A percentile compares a stretch with the other conserved stretches of the same genome.
These are phyloP conservation scores for Aspergillus sp. DNA, from an alignment of 2,329 filamentous ascomycete species.

Conservation along the genomic window DNA sequence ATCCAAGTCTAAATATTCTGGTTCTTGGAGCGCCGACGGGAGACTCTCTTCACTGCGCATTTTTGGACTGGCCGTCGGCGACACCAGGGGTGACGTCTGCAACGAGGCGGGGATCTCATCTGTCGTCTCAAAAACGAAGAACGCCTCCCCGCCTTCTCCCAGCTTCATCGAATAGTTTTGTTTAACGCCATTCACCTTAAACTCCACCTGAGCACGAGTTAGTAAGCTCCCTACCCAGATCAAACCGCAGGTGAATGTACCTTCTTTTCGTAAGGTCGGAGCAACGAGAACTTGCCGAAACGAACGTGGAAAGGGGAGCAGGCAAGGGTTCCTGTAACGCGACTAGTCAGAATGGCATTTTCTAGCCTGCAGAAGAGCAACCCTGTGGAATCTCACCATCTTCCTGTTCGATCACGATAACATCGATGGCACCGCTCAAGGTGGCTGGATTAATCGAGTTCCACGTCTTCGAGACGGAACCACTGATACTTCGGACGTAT, in stretches of 20 bases:
- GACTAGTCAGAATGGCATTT: conserved; percentile 1
- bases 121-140: conserved; percentile 96
- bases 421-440: conserved; percentile 95
- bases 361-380: neutral
- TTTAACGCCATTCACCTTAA: conserved; percentile 86
- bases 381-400: conserved; percentile 60
- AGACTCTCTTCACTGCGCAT: conserved; percentile 30
- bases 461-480: conserved; percentile 97
- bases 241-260: conserved; percentile 22
- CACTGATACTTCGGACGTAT: conserved; percentile 94
- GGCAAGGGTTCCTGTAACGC: conserved; percentile 58
- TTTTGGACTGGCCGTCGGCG: conserved; percentile 78
- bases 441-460: conserved; percentile 99
- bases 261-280: conserved; percentile 97
- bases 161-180: conserved; percentile 98
- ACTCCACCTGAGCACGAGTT: conserved; percentile 66
- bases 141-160: conserved; percentile 94
- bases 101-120: conserved; percentile 87
- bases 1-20: conserved; percentile 50
- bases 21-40: conserved; percentile 43
- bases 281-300: conserved; percentile 95
- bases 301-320: conserved; percentile 98
- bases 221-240: conserved; percentile 9
- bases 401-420: conserved; percentile 95
- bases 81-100: conserved; percentile 91